Evolutionary conservation across 345 rosid genomes (phyloP), one percentile per base, ranked within the genome.

Genomic region (Melaleuca quinquenervia): DNA sequence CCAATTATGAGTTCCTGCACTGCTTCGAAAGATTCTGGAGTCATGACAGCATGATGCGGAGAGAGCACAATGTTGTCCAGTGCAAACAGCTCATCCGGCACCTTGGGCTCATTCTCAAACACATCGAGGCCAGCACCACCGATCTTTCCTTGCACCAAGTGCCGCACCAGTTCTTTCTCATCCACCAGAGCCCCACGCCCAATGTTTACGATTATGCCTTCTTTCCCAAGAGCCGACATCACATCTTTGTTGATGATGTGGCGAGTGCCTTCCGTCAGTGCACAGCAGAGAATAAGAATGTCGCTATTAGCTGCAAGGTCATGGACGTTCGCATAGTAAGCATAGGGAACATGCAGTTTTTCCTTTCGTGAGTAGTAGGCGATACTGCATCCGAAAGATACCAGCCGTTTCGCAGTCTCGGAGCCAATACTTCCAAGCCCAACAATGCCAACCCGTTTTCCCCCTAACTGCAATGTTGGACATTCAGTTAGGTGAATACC

Each of bases 81-180:
- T 7, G 83, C 85, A 26, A 87, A 87, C 50, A 95, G 89, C 86
- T 92, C 94, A 50, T 88, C 52, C 0, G 98, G 95, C 52, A 93
- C 92, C 85, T 87, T 12, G 70, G 96, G 98, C 85, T 96, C 99
- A 10, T 93, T 85, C 93, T 94, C 95, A 86, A 94, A 94, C 90
- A 95, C 96, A 88, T 96, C 98, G 82, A 96, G 91, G 48, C 98
- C 98, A 0, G 95, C 96, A 52, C 98, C 96, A 44, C 93, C 94
- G 41, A 95, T 89, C 70, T 94, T 92, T 12, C 99, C 95, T 52
- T 50, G 82, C 70, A 90, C 88, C 87, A 95, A 85, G 78, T 90
- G 90, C 84, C 87, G 88, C 15, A 94, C 95, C 90, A 94, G 78
- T 87, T 93, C 99, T 88, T 92, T 89, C 88, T 93, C 95, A 11